Evolutionary conservation across 2,329 filamentous ascomycete species (phyloP).

Genomic region (Alternaria sp.): DNA sequence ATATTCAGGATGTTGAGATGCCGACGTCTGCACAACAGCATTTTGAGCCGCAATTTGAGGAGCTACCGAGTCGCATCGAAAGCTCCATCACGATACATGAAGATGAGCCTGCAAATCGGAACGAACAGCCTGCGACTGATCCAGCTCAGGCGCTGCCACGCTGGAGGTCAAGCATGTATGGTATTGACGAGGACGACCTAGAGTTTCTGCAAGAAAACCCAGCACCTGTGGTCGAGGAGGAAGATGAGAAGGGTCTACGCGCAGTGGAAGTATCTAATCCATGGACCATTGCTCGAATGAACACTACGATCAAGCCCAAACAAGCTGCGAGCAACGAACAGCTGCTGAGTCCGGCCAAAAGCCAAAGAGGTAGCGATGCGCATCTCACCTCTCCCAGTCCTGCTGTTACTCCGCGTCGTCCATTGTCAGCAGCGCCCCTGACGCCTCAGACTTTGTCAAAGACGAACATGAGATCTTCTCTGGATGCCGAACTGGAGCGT

Average conservation of each 20-base stretch:
- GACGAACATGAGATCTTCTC: background rate
- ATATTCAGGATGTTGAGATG: conserved; percentile 3
- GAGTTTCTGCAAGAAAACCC: conserved; percentile 25
- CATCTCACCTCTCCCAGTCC: conserved; percentile 16
- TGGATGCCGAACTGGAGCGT: conserved; percentile 12
- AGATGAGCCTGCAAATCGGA: background rate
- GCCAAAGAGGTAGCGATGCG: background rate
- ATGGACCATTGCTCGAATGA: conserved; percentile 59
- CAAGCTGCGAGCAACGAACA: conserved; percentile 21
- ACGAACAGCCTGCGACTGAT: background rate
- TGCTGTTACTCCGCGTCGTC: background rate
- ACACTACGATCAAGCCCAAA: conserved; percentile 36
- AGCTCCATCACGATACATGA: background rate
- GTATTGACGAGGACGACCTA: conserved; percentile 47
- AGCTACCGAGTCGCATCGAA: background rate
- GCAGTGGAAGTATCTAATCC: conserved; percentile 53
- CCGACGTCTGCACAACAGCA: conserved; percentile 4
- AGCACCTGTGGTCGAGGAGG: conserved; percentile 25
- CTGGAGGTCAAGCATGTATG: conserved; percentile 50
- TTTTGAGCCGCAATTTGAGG: background rate
- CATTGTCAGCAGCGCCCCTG: conserved; percentile 8
- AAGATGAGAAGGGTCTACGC: conserved; percentile 38
- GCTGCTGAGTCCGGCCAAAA: conserved; percentile 35
- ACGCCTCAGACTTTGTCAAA: conserved; percentile 26
- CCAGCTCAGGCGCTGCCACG: conserved; percentile 4